These are phyloP conservation scores for Hansfordia pulvinata DNA, from an alignment of 2,329 filamentous ascomycete genomes.

Conservation along the genomic window DNA sequence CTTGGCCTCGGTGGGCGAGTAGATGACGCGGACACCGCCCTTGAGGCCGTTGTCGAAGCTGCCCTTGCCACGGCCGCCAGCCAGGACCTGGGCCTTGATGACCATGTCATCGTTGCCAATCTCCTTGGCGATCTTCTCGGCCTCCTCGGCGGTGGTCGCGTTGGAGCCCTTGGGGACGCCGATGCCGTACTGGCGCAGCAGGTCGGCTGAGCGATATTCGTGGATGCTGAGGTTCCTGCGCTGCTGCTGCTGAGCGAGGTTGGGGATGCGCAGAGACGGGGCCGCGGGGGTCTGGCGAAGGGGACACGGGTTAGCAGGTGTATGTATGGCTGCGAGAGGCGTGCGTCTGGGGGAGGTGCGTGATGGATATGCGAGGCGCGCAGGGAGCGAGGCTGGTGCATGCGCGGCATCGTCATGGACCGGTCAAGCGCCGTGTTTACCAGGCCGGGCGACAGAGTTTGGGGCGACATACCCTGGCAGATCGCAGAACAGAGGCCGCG, in stretches of 20 bases:
- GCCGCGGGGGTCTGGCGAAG: constrained; percentile 17
- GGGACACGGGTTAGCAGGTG: constrained; percentile 11
- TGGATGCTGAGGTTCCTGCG: constrained; percentile 87
- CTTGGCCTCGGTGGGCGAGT: constrained; percentile 90
- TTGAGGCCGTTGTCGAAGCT: constrained; percentile 97
- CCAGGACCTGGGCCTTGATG: constrained; percentile 98
- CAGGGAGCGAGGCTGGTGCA: too few species aligned
- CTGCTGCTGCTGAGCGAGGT: constrained; percentile 64
- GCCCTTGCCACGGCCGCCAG: constrained; percentile 94
- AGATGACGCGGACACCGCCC: constrained; percentile 96
- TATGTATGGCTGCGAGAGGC: constrained; percentile 4
- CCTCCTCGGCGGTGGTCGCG: constrained; percentile 72
- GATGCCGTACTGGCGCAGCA: constrained; percentile 89
- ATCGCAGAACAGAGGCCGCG: constrained; percentile 66
- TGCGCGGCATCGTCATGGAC: too few species aligned
- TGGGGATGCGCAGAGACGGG: too few species aligned
- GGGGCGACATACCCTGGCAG: constrained; percentile 56
- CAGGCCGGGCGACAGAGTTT: too few species aligned
- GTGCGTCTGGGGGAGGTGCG: constrained; percentile 3
- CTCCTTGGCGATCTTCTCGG: constrained; percentile 78
- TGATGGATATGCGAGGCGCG: constrained; percentile 2
- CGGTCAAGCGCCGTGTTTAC: too few species aligned
- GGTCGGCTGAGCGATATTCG: constrained; percentile 91
- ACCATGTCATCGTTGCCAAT: constrained; percentile 96
- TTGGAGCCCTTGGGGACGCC: constrained; percentile 84